Evolutionary conservation across 805 yeast species (phyloP), one percentile per base, ranked within the genome.

Genomic region (Saccharomycopsis javanensis): DNA sequence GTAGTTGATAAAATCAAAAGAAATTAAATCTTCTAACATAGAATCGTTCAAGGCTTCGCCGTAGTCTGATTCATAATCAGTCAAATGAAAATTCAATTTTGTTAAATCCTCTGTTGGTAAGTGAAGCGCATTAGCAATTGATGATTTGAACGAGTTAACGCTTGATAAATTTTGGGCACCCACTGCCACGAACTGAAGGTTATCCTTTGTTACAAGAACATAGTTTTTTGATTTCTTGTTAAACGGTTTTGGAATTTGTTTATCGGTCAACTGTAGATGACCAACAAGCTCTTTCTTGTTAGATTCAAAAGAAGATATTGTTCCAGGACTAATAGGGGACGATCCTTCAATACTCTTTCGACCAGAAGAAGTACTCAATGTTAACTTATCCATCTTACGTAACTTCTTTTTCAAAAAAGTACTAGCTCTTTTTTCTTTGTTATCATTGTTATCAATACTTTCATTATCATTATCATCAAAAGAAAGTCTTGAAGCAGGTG

Each of bases 121-220:
- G 13, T 66, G 72, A 16, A 82, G 63, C 1, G 70, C 67, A 1
- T 71, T 66, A 0, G 75, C 66, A 16, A 83, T 61, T 10, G 65
- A 63, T 1, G 65, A 66, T 60, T 79, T 82, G 31, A 80, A 70
- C 1, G 69, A 71, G 0, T 65, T 69, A 1, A 72, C 64, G 11
- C 69, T 64, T 0, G 62, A 60, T 23, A 69, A 60, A 20, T 62
- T 54, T 5, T 69, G 69, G 15, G 75, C 66, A 45, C 78, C 71
- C 2, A 87, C 67, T 0, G 87, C 78, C 8, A 70, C 69, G 66
- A 80, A 91, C 13, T 68, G 70, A 15, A 63, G 63, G 62, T 84
- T 83, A 66, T 91, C 91, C n/a, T 70, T 68, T 0, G 96, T 85
- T 0, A 80, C 79, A 53, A 90, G 69, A 3, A 88, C 70, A 60